Percentiles rank a stretch among this genome's conserved stretches.
Conservation (phyloP, 2,329 filamentous ascomycete genomes). For the Colletotrichum cordylinicola region DNA sequence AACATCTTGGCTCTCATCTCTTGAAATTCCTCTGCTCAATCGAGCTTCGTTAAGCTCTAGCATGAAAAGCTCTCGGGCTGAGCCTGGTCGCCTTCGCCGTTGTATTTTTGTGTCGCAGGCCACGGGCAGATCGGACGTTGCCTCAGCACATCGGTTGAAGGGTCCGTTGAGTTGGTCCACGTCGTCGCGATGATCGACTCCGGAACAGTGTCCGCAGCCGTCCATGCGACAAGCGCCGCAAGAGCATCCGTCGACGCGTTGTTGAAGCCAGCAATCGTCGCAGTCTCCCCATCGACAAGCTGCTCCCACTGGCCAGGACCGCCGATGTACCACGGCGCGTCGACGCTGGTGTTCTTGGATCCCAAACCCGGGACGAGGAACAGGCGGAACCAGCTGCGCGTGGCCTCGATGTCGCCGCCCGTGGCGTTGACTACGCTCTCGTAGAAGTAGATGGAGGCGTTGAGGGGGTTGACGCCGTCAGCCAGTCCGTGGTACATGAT, state of each 20-base stretch:
- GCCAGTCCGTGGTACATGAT: slow-evolving; percentile 49
- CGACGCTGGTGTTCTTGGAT: slow-evolving; percentile 40
- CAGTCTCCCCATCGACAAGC: slow-evolving; percentile 14
- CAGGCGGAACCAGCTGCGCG: slow-evolving; percentile 54
- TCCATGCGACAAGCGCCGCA: slow-evolving; percentile 42
- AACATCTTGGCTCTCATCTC: not conserved
- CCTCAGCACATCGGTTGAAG: slow-evolving; percentile 42
- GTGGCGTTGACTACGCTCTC: slow-evolving; percentile 44
- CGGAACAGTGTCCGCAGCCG: slow-evolving; percentile 36
- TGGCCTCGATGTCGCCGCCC: slow-evolving; percentile 30
- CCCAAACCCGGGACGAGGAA: slow-evolving; percentile 57
- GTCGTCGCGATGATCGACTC: slow-evolving; percentile 40
- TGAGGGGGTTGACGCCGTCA: slow-evolving; percentile 42
- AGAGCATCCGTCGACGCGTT: slow-evolving; percentile 42
- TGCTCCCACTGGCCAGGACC: slow-evolving; percentile 29
- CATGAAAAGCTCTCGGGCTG: slow-evolving; percentile 1
- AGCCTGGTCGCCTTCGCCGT: not conserved
- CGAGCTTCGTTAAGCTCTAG: not conserved
- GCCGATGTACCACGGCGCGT: slow-evolving; percentile 47
- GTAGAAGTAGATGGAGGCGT: slow-evolving; percentile 41
- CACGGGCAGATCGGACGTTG: slow-evolving; percentile 52
- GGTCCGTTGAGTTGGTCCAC: slow-evolving; percentile 30
- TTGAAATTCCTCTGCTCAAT: not conserved
- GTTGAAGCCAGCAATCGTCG: slow-evolving; percentile 37
- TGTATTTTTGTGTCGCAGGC: slow-evolving; percentile 23